Evolutionary conservation across 2,329 filamentous ascomycete species (phyloP), one percentile per base, ranked within the genome.

Genomic region (Fusarium napiforme): DNA sequence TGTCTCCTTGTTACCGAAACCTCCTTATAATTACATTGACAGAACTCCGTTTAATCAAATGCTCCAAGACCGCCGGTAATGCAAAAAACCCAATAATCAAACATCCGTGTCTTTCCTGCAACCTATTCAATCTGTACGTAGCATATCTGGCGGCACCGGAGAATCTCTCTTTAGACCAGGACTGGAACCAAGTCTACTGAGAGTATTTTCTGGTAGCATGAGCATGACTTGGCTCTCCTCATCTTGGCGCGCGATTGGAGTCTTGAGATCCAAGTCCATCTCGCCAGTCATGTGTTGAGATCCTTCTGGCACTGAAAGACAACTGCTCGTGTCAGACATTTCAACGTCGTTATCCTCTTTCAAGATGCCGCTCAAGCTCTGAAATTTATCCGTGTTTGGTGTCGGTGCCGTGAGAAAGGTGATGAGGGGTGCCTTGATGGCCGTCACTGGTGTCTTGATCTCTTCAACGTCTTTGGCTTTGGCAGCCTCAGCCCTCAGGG

Each of bases 271-370:
- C 16, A 81, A 26, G 28, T 84, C 82, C 66, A 79, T 76, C 21
- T 83, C 79, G 46, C 64, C 75, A 21, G 65, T 71, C 28, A 79
- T 78, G 9, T 80, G 72, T 21, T 76, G 79, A 49, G 77, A 72
- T 32, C 79, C 79, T 53, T 83, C 83, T 9, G 64, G 40, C 21
- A 67, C 56, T 1, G 83, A 83, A 26, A 78, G 62, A 61, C 81
- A 78, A 70, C 83, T 86, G 64, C 80, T 82, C 10, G 79, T 73
- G 65, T 87, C 87, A n/a, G 85, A 87, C 84, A 87, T 87, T 50
- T 87, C 85, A 10, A 87, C 79, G 37, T 88, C 87, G 37, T 79
- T 74, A 45, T 60, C 69, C 37, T 79, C 72, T 19, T 52, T 59
- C n/a, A 65, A n/a, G 26, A 69, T 39, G 30, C 45, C 57, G 23